Conservation (phyloP, 352 stramenopile species). For the Phytophthora cactorum region DNA sequence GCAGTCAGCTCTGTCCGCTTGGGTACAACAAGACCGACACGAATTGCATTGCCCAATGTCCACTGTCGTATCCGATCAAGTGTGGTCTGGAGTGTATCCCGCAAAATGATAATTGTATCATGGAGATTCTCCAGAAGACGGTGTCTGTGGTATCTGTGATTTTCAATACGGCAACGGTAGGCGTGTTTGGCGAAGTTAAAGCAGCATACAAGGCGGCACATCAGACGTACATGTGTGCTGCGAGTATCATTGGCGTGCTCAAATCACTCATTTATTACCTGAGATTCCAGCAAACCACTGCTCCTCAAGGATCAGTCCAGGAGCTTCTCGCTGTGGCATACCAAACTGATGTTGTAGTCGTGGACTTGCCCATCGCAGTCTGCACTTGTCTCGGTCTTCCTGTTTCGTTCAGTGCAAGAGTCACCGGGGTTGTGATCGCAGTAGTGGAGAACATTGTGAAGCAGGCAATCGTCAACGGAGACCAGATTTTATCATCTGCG, state of each 20-base stretch:
- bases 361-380: constrained; percentile 35
- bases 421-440: constrained; percentile 24
- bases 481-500: constrained; percentile 36
- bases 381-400: constrained; percentile 15
- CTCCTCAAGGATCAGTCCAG: constrained; percentile 16
- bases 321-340: constrained; percentile 28
- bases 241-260: constrained; percentile 26
- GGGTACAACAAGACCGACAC: constrained; percentile 53
- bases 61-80: constrained; percentile 42
- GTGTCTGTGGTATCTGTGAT: constrained; percentile 38
- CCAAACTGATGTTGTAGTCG: constrained; percentile 24
- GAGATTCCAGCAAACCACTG: constrained; percentile 17
- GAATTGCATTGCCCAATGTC: constrained; percentile 57
- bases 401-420: constrained; percentile 21
- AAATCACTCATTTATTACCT: constrained; percentile 39
- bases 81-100: constrained; percentile 45
- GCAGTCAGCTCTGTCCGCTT: constrained; percentile 33
- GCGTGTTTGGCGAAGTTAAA: constrained; percentile 37
- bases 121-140: constrained; percentile 44
- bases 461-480: constrained; percentile 30
- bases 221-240: constrained; percentile 21
- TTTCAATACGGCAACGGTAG: constrained; percentile 39
- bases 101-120: constrained; percentile 43
- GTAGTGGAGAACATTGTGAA: constrained; percentile 36
- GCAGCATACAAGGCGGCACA: constrained; percentile 14